Conservation (phyloP, 2,329 filamentous ascomycete genomes). For the Penicillium brevicompactum region DNA sequence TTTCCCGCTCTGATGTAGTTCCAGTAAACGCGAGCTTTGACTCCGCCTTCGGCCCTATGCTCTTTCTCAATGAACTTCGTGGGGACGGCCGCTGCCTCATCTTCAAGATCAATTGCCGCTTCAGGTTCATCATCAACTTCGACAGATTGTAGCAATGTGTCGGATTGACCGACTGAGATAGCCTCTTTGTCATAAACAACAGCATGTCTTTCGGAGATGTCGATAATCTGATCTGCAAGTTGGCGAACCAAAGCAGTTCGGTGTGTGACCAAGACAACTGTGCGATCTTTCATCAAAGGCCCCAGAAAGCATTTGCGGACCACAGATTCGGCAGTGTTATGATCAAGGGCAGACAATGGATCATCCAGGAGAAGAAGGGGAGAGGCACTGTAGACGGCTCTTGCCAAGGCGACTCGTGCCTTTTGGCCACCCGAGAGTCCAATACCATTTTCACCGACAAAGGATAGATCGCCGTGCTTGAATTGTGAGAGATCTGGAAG, state of each 20-base stretch:
- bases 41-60: constrained; percentile 71
- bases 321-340: constrained; percentile 65
- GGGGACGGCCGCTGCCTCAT: constrained; percentile 57
- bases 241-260: constrained; percentile 69
- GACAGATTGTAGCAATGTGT: constrained; percentile 14
- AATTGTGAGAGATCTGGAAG: constrained; percentile 64
- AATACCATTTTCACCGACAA: constrained; percentile 64
- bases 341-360: constrained; percentile 62
- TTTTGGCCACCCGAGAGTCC: constrained; percentile 64
- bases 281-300: constrained; percentile 56
- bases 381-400: constrained; percentile 61
- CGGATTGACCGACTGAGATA: constrained; percentile 45
- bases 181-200: constrained; percentile 52
- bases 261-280: constrained; percentile 64
- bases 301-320: constrained; percentile 61
- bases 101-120: constrained; percentile 40
- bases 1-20: constrained; percentile 81
- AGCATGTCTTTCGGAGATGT: constrained; percentile 65
- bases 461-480: constrained; percentile 64
- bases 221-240: constrained; percentile 73
- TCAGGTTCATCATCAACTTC: constrained; percentile 21
- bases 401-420: constrained; percentile 61
- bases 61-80: constrained; percentile 82
- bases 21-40: constrained; percentile 77
- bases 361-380: constrained; percentile 61